Percentiles rank a stretch among this genome's conserved stretches.
Evolutionary conservation across 2,329 filamentous ascomycete species (phyloP).

Genomic region (Colletotrichum brevisporum): DNA sequence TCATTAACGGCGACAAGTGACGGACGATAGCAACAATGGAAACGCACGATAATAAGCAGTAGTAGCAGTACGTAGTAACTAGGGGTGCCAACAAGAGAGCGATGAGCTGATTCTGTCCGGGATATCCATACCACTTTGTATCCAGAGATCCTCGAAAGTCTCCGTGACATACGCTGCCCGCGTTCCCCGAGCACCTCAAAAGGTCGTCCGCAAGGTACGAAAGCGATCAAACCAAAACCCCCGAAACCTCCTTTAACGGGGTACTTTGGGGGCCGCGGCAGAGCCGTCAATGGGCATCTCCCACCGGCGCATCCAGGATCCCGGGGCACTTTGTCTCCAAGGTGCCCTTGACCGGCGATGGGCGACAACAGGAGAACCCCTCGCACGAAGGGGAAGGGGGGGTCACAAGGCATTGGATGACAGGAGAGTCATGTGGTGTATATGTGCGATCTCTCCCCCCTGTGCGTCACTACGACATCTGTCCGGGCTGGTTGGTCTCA

Average conservation of each 20-base stretch:
- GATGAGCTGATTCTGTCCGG: not conserved
- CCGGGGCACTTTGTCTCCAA: not conserved
- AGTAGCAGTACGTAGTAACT: not conserved
- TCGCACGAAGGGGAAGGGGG: not conserved
- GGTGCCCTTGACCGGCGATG: slow-evolving; percentile 26
- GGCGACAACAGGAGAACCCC: not conserved
- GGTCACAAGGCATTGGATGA: slow-evolving; percentile 16
- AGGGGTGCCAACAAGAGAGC: not conserved
- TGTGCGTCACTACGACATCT: slow-evolving; percentile 23
- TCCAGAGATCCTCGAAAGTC: not conserved
- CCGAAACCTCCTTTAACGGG: slow-evolving; percentile 9
- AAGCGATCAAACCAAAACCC: slow-evolving; percentile 1
- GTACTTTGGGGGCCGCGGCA: slow-evolving; percentile 12
- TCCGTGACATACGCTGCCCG: slow-evolving; percentile 6
- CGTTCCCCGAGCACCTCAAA: not conserved
- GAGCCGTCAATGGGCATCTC: not conserved
- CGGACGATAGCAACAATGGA: no score
- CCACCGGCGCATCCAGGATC: not conserved
- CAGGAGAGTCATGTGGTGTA: slow-evolving; percentile 33
- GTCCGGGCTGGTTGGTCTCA: slow-evolving; percentile 13
- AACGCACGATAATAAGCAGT: no score
- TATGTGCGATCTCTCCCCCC: not conserved
- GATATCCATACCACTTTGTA: not conserved
- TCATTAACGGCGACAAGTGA: no score
- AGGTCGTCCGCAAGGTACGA: slow-evolving; percentile 6